Evolutionary conservation across 306 rosid species (phyloP), one percentile per base, ranked within the genome.

Genomic region (Astragalus glycyphyllos): DNA sequence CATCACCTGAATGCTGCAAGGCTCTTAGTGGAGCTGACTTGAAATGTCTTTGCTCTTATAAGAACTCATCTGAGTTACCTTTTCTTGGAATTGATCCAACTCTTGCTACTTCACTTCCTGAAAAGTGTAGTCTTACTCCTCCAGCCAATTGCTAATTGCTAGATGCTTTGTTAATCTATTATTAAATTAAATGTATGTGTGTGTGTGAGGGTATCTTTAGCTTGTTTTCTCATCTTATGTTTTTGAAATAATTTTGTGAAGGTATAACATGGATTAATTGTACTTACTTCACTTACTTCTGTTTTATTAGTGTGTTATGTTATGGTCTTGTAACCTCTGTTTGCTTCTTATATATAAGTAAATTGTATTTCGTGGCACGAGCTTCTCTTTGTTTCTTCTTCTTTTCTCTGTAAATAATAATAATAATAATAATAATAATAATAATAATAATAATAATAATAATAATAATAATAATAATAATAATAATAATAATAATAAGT

Each of bases 71-170:
- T 0, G 37, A 76, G 69, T 77, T 91, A 9, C 79, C 90, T 31
- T 20, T 84, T n/a, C 65, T 87, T 45, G 96, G 91, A 23, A 87
- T 91, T 57, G 88, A 89, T 23, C 90, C 86, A 4, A 47, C 2
- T 41, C 96, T 91, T 58, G 97, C 96, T 38, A 15, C 82, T 73
- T 77, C 65, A 16, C 88, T 91, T 56, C 93, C 91, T 48, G 71
- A 80, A 7, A 85, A 91, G 78, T 91, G 97, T 68, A 56, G 67
- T 64, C 86, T 91, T 50, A 70, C 86, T 3, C 56, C 86, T 26
- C 88, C 93, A 34, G 17, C 73, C 13, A 8, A 77, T 12, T 91
- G 97, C 82, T 79, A 14, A 42, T 26, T 26, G 40, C 82, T 79
- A 14, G 31, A 1, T 26, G 40, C 10, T 73, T 38, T 51, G 23